Evolutionary conservation across 106 monocot genomes (phyloP), one percentile per base, ranked within the genome.

Genomic region (Allium cepa): DNA sequence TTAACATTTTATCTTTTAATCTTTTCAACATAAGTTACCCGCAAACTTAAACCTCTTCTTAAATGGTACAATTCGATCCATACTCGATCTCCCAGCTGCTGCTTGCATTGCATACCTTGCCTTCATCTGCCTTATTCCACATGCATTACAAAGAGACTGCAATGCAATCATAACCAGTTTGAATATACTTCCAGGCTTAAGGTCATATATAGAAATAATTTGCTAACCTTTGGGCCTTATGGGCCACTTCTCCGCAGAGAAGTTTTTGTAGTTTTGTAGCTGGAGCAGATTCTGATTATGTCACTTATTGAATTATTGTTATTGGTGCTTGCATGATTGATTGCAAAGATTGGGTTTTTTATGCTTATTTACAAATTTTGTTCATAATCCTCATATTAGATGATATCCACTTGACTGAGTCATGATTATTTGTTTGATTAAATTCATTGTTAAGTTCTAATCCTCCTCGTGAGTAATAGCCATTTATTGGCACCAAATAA

Each of bases 61-160:
- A 59, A 74, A 80, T 11, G 87, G 87, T 55, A 76, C 26, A 47
- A 56, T 66, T 14, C 36, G 45, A 59, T 65, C 59, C 7, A 17
- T 71, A 12, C 63, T 56, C 49, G 73, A 50, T 52, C 66, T 50
- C 14, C 0, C 74, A 11, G 79, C 79, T 6, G 79, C 80, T 9
- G 63, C 76, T 59, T 69, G 64, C 83, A 71, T 63, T 28, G 91
- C 84, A 51, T 81, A 68, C 53, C 87, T 70, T 15, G 91, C 91
- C 65, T 87, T 87, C 84, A 87, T 87, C 70, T 87, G 91, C 70
- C 90, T 73, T 81, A 91, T 91, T n/a, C 90, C 90, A 49, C 90
- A 91, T 10, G 90, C 87, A 72, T 91, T 87, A 27, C 91, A 91
- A n/a, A 91, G 81, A 36, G 87, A 87, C 91, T 91, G 81, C 76